Evolutionary conservation across 192 early-diverging fungal species (phyloP), one percentile per base, ranked within the genome.

Genomic region (Coemansia sp.): DNA sequence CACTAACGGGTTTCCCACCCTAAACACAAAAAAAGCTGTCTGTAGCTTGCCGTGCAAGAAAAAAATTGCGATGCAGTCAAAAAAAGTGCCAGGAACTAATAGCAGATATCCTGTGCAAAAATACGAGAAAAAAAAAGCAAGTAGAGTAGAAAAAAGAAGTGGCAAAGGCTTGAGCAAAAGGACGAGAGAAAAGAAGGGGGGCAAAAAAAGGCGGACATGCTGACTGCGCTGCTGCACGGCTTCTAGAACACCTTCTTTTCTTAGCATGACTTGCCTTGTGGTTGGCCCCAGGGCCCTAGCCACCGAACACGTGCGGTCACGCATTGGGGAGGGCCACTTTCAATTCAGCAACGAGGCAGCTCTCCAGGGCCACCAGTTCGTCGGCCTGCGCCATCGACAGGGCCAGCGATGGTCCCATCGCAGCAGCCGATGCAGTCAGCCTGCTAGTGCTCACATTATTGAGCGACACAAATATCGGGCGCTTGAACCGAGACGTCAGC

Each of bases 381-480:
- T 80, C 78, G 8, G 60, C 62, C 13, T 64, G 77, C 61, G 65
- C 55, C 35, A 62, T 58, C 37, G 5, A 59, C 68, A 13, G 64
- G 63, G 48, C 64, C 36, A 20, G 72, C 45, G 56, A 71, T 52
- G 62, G 63, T 55, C 28, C 63, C 25, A 52, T 38, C 16, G 52
- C 48, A 3, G 16, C 45, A 6, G 62, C 58, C 38, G 59, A 47
- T 10, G 52, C 35, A 5, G 43, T 61, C 38, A 66, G 11, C 12
- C 53, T 38, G 43, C 65, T 57, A 33, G 38, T 43, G 42, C 45
- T 59, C 12, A 72, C 63, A 23, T 68, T 68, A 33, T 53, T 67
- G 21, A 80, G 69, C 47, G 73, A 71, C 25, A 80, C 23, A 50
- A 65, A 80, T 8, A 80, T 56, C 18, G 78, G 78, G 18, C 73